Evolutionary conservation across 139 green algal species (phyloP), one percentile per base, ranked within the genome.

Genomic region (Monoraphidium neglectum): DNA sequence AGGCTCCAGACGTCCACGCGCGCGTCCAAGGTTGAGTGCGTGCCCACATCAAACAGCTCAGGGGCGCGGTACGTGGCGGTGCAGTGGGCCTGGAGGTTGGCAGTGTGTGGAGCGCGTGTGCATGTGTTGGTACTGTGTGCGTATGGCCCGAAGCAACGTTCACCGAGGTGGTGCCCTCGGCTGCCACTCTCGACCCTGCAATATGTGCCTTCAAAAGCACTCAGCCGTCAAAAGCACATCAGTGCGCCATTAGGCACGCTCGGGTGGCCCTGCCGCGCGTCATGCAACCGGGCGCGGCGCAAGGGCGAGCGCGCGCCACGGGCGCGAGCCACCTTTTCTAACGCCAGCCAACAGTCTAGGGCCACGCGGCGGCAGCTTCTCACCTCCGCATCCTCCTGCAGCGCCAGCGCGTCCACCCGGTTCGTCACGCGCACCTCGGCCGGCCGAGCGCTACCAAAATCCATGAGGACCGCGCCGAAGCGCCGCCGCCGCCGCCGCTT

Each of bases 11-110:
- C 83, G 69, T 98, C 95, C 36, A 91, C 82, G 3, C 82, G 80
- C 53, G 88, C 82, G 79, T 97, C 94, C 2, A 98, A 59, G 12
- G 78, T 77, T 66, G 77, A 88, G 0, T 82, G 62, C 33, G 84
- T 93, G n/a, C 90, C 84, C 1, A 90, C 84, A 66, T 98, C 95
- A 80, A 90, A 97, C 23, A 98, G 92, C 87, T 98, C 95, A 21
- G 95, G 94, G 0, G 95, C 92, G 24, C 94, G 87, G 78, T 96
- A 98, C 18, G 94, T 90, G 0, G 93, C 94, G 26, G 91, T 94
- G 68, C 86, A 94, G 75, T 93, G 82, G 2, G 87, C 78, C 82
- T 92, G 77, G 57, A 72, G 57, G 51, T 35, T 72, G 65, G n/a
- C 16, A 5, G 21, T 56, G 65, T 33, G 56, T 30, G 60, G n/a